Percentiles rank a stretch among this genome's conserved stretches.
These are phyloP conservation scores for Cercophora samala DNA, from an alignment of 495 filamentous ascomycete species.

Conservation along the genomic window DNA sequence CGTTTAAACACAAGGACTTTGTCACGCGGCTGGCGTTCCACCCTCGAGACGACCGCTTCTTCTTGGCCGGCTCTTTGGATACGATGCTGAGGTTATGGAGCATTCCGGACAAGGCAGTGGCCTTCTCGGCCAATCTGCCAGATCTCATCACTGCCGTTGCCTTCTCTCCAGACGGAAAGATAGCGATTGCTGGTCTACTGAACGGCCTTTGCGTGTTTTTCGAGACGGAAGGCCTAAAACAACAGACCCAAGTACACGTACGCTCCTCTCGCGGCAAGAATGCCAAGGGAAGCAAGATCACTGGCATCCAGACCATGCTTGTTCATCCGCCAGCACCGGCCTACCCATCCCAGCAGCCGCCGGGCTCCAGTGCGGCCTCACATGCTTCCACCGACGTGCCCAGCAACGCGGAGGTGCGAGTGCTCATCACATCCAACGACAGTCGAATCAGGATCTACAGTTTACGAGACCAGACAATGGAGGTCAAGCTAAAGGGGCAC, in stretches of 20 bases:
- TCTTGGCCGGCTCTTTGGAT: slow-evolving; percentile 89
- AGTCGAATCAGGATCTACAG: slow-evolving; percentile 91
- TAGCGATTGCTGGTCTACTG: slow-evolving; percentile 82
- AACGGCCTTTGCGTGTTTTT: slow-evolving; percentile 88
- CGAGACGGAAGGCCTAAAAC: slow-evolving; percentile 88
- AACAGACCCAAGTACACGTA: slow-evolving; percentile 80
- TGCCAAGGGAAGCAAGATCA: slow-evolving; percentile 95
- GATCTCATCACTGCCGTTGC: slow-evolving; percentile 92
- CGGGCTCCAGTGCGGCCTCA: slow-evolving; percentile 40
- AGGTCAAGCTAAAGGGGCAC: slow-evolving; percentile 89
- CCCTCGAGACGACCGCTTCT: slow-evolving; percentile 92
- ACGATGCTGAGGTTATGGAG: slow-evolving; percentile 93
- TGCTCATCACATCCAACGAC: slow-evolving; percentile 93
- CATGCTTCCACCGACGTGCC: slow-evolving; percentile 19
- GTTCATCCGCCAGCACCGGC: slow-evolving; percentile 42
- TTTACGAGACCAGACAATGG: slow-evolving; percentile 73
- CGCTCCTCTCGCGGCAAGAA: slow-evolving; percentile 87
- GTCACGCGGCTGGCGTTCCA: slow-evolving; percentile 95
- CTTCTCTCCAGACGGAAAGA: slow-evolving; percentile 89
- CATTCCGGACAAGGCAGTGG: slow-evolving; percentile 93
- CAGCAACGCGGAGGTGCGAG: slow-evolving; percentile 65
- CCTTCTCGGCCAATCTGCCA: slow-evolving; percentile 75
- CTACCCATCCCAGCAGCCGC: not conserved
- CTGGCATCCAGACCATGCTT: slow-evolving; percentile 77
- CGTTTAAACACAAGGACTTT: slow-evolving; percentile 95